phyloP scores from a whole-genome alignment of 805 yeast species.

The Lachancea meyersii region DNA sequence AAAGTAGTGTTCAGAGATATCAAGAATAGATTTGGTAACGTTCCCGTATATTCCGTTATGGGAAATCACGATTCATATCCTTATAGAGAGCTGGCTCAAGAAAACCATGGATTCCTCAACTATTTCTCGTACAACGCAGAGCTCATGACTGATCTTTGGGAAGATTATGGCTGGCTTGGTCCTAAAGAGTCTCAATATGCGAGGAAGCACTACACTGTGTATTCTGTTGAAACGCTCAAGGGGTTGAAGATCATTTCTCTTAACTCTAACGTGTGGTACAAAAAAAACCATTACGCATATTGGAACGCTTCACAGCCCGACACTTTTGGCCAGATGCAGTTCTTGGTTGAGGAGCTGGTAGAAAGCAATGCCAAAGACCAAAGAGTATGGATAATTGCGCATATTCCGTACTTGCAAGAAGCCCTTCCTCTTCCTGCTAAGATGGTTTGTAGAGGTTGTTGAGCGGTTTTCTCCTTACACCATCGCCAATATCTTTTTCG shows the following conservation, averaged over 20 bases:
- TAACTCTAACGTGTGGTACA: slow-evolving; percentile 64
- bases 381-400: slow-evolving; percentile 69
- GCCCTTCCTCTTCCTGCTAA: slow-evolving; percentile 57
- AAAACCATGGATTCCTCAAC: slow-evolving; percentile 38
- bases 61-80: slow-evolving; percentile 75
- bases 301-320: slow-evolving; percentile 49
- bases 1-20: slow-evolving; percentile 43
- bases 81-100: slow-evolving; percentile 60
- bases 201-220: slow-evolving; percentile 54
- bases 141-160: slow-evolving; percentile 44
- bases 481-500: slow-evolving; percentile 63
- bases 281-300: slow-evolving; percentile 52
- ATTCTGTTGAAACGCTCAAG: slow-evolving; percentile 45
- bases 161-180: slow-evolving; percentile 41
- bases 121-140: slow-evolving; percentile 43
- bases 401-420: slow-evolving; percentile 57
- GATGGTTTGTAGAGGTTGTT: slow-evolving; percentile 46
- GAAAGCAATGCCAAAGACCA: slow-evolving; percentile 51
- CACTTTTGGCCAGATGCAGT: slow-evolving; percentile 56
- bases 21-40: slow-evolving; percentile 42
- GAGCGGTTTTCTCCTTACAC: slow-evolving; percentile 64
- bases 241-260: slow-evolving; percentile 57
- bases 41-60: slow-evolving; percentile 55
- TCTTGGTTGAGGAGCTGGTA: slow-evolving; percentile 54
- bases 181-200: slow-evolving; percentile 31